A percentile compares a stretch with the other conserved stretches of the same genome.
These are phyloP conservation scores for Colletotrichum melonis DNA, from an alignment of 2,329 filamentous ascomycete genomes.

Conservation along the genomic window DNA sequence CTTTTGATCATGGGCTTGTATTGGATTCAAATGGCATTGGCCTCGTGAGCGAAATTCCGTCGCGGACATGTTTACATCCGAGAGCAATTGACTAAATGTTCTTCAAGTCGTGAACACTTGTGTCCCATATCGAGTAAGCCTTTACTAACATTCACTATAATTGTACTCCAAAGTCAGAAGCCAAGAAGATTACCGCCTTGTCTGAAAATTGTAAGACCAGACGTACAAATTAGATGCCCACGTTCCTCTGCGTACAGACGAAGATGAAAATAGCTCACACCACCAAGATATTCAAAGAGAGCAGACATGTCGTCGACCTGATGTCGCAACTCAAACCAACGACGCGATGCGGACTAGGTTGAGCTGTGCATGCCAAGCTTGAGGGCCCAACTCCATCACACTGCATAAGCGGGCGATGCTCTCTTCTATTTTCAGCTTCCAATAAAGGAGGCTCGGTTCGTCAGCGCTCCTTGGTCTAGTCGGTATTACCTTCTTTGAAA, in stretches of 20 bases:
- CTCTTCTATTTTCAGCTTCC: conserved; percentile 5
- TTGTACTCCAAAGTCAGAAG: neutral
- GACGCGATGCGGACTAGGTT: neutral
- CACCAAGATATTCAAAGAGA: neutral
- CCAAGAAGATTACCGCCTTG: neutral
- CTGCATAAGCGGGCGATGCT: conserved; percentile 1
- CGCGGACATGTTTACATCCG: neutral
- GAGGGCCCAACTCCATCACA: neutral
- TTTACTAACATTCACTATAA: neutral
- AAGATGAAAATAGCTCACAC: neutral
- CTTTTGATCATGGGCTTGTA: neutral
- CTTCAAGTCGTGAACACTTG: neutral
- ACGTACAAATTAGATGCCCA: neutral
- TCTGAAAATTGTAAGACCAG: neutral
- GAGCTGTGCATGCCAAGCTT: neutral
- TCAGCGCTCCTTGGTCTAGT: neutral
- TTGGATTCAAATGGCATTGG: neutral
- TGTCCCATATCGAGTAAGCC: neutral
- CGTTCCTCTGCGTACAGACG: neutral
- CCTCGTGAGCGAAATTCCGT: neutral
- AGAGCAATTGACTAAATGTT: neutral
- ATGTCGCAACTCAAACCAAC: neutral
- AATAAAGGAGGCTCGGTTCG: neutral
- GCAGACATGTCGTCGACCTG: neutral
- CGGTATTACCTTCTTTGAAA: neutral